Evolutionary conservation across 2,329 filamentous ascomycete species (phyloP).

Genomic region (Colletotrichum australisinense): DNA sequence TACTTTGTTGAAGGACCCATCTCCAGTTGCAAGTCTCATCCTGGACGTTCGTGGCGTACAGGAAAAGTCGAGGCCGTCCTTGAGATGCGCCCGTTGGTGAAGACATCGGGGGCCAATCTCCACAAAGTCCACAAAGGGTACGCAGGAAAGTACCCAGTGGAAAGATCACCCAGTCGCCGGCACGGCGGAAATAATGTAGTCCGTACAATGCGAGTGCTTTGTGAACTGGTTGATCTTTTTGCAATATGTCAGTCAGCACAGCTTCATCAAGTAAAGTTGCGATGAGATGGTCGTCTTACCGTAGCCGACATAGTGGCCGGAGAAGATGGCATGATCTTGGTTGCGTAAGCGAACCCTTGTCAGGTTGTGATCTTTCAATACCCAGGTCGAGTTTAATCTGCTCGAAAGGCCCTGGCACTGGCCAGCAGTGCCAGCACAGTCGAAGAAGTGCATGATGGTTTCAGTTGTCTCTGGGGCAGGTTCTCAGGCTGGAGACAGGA

Average conservation of each 20-base stretch:
- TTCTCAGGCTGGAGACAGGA: not conserved
- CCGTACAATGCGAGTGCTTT: too few species aligned
- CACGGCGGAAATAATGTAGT: conserved; percentile 31
- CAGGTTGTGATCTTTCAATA: conserved; percentile 36
- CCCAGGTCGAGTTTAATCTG: conserved; percentile 27
- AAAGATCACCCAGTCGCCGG: conserved; percentile 35
- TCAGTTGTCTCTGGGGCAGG: not conserved
- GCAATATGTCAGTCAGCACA: conserved; percentile 9
- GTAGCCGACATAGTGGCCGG: conserved; percentile 32
- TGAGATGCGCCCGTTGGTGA: conserved; percentile 29
- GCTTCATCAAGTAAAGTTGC: not conserved
- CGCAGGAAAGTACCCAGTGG: too few species aligned
- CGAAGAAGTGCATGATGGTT: conserved; percentile 16
- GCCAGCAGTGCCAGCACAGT: too few species aligned
- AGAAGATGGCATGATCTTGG: too few species aligned
- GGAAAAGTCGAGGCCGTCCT: conserved; percentile 31
- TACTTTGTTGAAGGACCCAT: conserved; percentile 34
- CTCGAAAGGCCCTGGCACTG: conserved; percentile 27
- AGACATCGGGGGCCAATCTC: conserved; percentile 30
- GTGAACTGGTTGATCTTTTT: conserved; percentile 11
- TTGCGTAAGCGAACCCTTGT: conserved; percentile 33
- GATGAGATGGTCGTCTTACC: conserved; percentile 1
- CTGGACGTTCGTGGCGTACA: conserved; percentile 34
- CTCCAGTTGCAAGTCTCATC: conserved; percentile 34
- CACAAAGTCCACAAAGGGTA: too few species aligned